These are phyloP conservation scores for Fusarium subglutinans DNA, from an alignment of 2,329 filamentous ascomycete species.

Conservation along the genomic window DNA sequence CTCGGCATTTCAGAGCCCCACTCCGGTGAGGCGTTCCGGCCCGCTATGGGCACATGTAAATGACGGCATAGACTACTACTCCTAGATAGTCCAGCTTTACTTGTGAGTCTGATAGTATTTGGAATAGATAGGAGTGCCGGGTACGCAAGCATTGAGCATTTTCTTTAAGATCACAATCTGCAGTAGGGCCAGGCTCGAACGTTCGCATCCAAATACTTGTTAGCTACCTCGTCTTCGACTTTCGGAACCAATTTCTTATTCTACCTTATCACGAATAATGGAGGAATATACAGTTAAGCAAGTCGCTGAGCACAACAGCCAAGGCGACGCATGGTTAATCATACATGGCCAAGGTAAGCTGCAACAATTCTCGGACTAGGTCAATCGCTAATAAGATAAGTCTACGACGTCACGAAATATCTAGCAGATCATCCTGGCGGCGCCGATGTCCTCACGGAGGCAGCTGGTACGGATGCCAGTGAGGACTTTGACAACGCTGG, in stretches of 20 bases:
- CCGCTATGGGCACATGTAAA: not conserved
- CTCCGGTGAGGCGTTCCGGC: not conserved
- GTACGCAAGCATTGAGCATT: not conserved
- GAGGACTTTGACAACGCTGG: constrained; percentile 86
- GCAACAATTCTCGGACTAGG: fast-evolving
- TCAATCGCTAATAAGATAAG: constrained; percentile 42
- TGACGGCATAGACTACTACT: not conserved
- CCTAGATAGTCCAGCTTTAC: not conserved
- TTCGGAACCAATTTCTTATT: fast-evolving
- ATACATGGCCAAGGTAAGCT: not conserved
- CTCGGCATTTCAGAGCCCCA: not conserved
- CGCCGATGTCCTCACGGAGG: constrained; percentile 79
- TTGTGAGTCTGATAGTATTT: no score
- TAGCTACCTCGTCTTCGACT: no score
- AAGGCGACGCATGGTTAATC: not conserved
- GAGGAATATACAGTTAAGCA: not conserved
- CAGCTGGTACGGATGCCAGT: constrained; percentile 79
- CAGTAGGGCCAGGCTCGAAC: not conserved
- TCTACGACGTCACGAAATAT: constrained; percentile 68
- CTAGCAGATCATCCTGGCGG: constrained; percentile 74
- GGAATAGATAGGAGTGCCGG: no score
- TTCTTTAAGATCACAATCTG: not conserved
- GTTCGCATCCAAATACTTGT: not conserved
- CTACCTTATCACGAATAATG: not conserved
- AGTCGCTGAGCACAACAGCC: constrained; percentile 6